Percentiles rank a stretch among this genome's conserved stretches.
These are phyloP conservation scores for Ogataea populi-albae DNA, from an alignment of 805 yeast genomes.

Conservation along the genomic window DNA sequence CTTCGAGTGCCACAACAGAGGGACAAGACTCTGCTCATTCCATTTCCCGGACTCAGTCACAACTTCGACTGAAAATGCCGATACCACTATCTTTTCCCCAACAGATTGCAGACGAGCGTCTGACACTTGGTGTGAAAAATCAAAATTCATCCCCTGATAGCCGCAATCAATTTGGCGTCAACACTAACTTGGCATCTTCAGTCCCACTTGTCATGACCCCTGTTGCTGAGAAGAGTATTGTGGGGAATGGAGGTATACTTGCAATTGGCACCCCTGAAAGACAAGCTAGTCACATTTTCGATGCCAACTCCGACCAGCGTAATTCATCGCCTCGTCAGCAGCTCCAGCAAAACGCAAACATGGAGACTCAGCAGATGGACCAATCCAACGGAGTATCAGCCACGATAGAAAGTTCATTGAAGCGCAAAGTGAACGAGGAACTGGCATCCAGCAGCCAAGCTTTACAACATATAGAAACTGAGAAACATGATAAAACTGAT, in stretches of 20 bases:
- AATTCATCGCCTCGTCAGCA: constrained; percentile 9
- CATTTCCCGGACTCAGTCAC: constrained; percentile 44
- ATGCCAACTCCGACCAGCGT: constrained; percentile 1
- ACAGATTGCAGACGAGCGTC: constrained; percentile 7
- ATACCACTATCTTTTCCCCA: constrained; percentile 44
- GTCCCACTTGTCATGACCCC: constrained; percentile 77
- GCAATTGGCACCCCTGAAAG: constrained; percentile 23
- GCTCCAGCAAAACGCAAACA: background rate
- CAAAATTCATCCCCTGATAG: constrained; percentile 18
- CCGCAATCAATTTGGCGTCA: constrained; percentile 37
- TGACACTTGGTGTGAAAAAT: constrained; percentile 1
- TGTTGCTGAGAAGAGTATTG: constrained; percentile 52
- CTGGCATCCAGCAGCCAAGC: constrained; percentile 1
- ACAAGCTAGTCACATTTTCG: constrained; percentile 3
- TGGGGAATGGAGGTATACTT: constrained; percentile 12
- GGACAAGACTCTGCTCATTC: constrained; percentile 22
- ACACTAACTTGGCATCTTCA: constrained; percentile 66
- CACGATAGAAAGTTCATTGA: background rate
- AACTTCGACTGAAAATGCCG: constrained; percentile 72
- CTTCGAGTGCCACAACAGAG: constrained; percentile 27
- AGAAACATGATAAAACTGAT: constrained; percentile 2
- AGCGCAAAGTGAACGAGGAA: constrained; percentile 1
- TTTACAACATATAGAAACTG: background rate
- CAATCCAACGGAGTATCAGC: background rate
- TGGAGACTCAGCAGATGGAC: background rate